These are phyloP conservation scores for Groenewaldozyma sp. DNA, from an alignment of 1,139 yeast species.

Conservation along the genomic window DNA sequence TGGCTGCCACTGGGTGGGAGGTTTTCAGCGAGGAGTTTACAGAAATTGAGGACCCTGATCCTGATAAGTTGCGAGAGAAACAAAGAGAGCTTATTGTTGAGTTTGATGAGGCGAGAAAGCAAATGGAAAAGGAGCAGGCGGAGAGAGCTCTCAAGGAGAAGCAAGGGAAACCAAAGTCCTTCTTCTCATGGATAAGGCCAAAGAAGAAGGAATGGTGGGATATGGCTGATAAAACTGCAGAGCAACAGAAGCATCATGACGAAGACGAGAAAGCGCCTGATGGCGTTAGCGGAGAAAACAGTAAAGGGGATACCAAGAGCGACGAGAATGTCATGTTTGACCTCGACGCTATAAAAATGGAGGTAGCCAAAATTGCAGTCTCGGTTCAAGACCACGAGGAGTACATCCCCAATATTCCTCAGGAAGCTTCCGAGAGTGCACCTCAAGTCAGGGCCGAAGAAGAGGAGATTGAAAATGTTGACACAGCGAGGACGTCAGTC, in stretches of 20 bases:
- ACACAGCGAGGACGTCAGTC: too few species aligned
- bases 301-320: conserved; percentile 7
- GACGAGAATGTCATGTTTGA: conserved; percentile 25
- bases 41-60: conserved; percentile 95
- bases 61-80: conserved; percentile 67
- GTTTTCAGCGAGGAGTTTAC: conserved; percentile 84
- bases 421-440: neutral
- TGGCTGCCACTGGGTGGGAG: conserved; percentile 65
- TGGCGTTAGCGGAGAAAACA: conserved; percentile 1
- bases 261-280: conserved; percentile 5
- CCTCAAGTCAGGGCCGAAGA: too few species aligned
- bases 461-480: too few species aligned
- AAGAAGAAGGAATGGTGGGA: conserved; percentile 89
- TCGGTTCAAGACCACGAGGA: neutral
- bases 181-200: conserved; percentile 52
- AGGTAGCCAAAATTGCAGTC: conserved; percentile 19
- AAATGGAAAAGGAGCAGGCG: conserved; percentile 27
- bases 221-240: conserved; percentile 36
- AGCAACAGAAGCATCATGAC: conserved; percentile 4
- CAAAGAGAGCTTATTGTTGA: conserved; percentile 75
- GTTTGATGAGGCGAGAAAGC: conserved; percentile 74
- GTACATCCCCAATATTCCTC: neutral
- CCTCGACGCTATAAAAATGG: conserved; percentile 31
- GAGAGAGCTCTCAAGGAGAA: conserved; percentile 15
- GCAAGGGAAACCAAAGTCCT: conserved; percentile 27